These are phyloP conservation scores for Pistacia atlantica DNA, from an alignment of 345 rosid species.

Conservation along the genomic window DNA sequence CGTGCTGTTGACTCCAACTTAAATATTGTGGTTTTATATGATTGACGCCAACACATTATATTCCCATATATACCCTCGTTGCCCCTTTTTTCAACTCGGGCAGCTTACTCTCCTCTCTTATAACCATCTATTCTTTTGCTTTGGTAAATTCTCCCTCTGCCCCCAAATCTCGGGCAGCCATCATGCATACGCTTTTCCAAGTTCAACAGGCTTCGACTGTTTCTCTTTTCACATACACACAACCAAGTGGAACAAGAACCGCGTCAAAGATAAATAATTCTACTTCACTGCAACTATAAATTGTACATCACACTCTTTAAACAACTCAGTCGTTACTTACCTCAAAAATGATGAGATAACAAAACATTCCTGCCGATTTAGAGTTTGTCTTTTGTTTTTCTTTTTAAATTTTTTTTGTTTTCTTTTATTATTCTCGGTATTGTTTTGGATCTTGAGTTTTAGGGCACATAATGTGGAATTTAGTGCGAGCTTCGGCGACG, in stretches of 20 bases:
- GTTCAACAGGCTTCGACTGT: constrained; percentile 16
- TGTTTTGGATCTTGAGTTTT: constrained; percentile 40
- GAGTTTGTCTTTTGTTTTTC: neutral
- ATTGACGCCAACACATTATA: neutral
- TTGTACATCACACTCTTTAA: neutral
- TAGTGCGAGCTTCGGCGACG: constrained; percentile 47
- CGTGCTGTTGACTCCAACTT: neutral
- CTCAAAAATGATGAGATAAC: neutral
- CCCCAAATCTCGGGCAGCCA: constrained; percentile 41
- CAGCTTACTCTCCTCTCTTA: constrained; percentile 1
- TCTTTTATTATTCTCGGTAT: neutral
- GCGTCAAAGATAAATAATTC: neutral
- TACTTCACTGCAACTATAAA: neutral
- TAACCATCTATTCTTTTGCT: neutral
- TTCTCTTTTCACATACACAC: neutral
- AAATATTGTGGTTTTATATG: neutral
- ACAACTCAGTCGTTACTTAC: neutral
- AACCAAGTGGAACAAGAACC: neutral
- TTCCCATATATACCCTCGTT: constrained; percentile 10
- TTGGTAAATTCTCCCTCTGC: constrained; percentile 23
- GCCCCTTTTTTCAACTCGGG: constrained; percentile 22
- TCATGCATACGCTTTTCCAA: neutral
- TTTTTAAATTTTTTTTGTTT: neutral
- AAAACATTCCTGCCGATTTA: neutral
- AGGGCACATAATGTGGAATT: constrained; percentile 59